Percentiles rank a stretch among this genome's conserved stretches.
phyloP scores from a whole-genome alignment of 768 basidiomycete genomes.

The Rhizopogon roseolus region DNA sequence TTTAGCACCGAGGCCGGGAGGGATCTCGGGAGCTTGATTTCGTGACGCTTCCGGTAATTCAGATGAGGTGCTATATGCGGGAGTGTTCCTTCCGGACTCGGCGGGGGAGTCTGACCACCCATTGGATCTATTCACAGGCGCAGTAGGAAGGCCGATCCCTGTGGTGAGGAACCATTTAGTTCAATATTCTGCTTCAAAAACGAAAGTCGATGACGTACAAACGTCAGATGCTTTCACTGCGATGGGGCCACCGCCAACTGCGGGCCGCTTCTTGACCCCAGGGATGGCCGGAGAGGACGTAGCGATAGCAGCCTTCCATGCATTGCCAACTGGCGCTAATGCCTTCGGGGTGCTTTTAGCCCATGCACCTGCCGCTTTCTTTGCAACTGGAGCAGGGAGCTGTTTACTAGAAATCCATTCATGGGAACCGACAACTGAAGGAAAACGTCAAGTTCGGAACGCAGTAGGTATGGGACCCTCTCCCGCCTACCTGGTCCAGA shows the following conservation, averaged over 20 bases:
- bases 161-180: background rate
- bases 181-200: too few relatives aligned
- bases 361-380: constrained; percentile 11
- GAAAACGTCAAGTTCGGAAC: background rate
- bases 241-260: constrained; percentile 22
- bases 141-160: background rate
- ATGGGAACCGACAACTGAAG: constrained; percentile 24
- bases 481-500: constrained; percentile 27
- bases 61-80: constrained; percentile 1
- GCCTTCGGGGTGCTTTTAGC: constrained; percentile 13
- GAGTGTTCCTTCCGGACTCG: constrained; percentile 14
- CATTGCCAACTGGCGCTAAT: constrained; percentile 18
- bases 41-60: background rate
- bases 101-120: constrained; percentile 16
- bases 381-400: background rate
- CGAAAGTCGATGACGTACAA: constrained; percentile 15
- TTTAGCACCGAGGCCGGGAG: constrained; percentile 8
- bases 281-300: constrained; percentile 3
- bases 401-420: constrained; percentile 19
- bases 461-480: background rate
- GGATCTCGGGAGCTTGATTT: constrained; percentile 4
- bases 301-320: constrained; percentile 7
- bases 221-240: constrained; percentile 22
- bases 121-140: background rate
- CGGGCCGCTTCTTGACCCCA: constrained; percentile 13